Evolutionary conservation across 768 basidiomycete genomes (phyloP).

Genomic region (Tubosaeta brunneosetosa): DNA sequence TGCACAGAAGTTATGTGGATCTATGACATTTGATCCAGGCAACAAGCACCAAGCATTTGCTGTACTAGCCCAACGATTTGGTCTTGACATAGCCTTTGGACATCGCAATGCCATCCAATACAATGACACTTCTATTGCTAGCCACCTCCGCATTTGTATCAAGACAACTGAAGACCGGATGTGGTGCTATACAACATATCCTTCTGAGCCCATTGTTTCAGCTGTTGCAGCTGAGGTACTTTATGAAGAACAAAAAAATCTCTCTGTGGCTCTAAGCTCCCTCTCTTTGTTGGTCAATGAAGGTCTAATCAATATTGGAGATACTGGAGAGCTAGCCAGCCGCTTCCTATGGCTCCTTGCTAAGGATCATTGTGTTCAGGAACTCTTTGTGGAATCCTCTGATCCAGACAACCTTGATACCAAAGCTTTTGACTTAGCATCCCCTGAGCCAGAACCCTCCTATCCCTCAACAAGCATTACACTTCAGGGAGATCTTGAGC

Average conservation of each 20-base stretch:
- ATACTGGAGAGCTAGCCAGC: too few species aligned
- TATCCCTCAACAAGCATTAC: not conserved
- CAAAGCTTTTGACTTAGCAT: too few species aligned
- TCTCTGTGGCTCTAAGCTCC: too few species aligned
- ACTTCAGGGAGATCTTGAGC: not conserved
- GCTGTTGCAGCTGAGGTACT: too few species aligned
- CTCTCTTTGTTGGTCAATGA: too few species aligned
- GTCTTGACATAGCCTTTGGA: not conserved
- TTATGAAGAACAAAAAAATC: too few species aligned
- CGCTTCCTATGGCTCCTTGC: too few species aligned
- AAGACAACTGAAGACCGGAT: not conserved
- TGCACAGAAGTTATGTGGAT: not conserved
- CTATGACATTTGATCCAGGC: not conserved
- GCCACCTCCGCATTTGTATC: not conserved
- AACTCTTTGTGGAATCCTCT: too few species aligned
- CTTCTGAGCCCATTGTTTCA: too few species aligned
- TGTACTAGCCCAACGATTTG: not conserved
- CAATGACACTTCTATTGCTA: not conserved
- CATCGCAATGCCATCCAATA: not conserved
- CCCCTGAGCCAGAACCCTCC: not conserved
- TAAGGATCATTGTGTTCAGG: not conserved
- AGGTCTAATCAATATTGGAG: not conserved
- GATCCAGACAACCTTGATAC: too few species aligned
- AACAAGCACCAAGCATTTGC: not conserved
- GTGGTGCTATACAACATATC: too few species aligned